Percentiles rank a stretch among this genome's conserved stretches.
Evolutionary conservation across 2,329 filamentous ascomycete genomes (phyloP).

Genomic region (Pyricularia pennisetigena): DNA sequence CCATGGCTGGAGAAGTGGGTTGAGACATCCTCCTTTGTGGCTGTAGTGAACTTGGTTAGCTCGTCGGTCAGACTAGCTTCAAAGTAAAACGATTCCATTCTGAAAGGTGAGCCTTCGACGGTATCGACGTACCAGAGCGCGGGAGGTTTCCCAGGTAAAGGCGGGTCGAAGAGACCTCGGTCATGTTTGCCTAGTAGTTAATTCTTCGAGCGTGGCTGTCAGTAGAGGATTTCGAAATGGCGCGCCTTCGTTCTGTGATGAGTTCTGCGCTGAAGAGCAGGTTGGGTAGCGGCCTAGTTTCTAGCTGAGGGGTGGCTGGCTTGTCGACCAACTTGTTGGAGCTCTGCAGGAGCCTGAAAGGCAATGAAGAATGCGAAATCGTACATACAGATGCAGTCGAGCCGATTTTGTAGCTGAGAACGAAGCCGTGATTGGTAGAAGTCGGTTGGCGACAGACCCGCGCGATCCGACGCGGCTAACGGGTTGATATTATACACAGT

Average conservation of each 20-base stretch:
- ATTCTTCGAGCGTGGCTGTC: neutral
- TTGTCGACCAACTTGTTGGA: too few species aligned
- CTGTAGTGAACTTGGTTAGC: slow-evolving; percentile 20
- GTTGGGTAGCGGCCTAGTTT: neutral
- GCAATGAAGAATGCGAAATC: neutral
- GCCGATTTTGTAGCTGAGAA: neutral
- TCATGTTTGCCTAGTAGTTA: slow-evolving; percentile 42
- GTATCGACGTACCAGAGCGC: slow-evolving; percentile 65
- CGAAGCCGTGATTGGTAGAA: neutral
- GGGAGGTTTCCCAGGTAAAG: slow-evolving; percentile 97
- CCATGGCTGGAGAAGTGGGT: slow-evolving; percentile 92
- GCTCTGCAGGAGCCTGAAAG: neutral
- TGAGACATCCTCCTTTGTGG: slow-evolving; percentile 95
- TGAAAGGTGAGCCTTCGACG: neutral
- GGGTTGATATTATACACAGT: neutral
- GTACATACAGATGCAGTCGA: neutral
- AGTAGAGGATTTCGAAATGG: neutral
- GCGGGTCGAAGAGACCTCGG: slow-evolving; percentile 86
- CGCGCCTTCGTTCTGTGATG: neutral
- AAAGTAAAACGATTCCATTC: neutral
- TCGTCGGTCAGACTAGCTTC: neutral
- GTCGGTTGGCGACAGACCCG: neutral
- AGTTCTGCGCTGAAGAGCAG: neutral
- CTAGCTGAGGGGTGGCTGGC: neutral
- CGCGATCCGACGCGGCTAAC: neutral